phyloP scores from a whole-genome alignment of 352 stramenopile species.

The Plasmopara halstedii region DNA sequence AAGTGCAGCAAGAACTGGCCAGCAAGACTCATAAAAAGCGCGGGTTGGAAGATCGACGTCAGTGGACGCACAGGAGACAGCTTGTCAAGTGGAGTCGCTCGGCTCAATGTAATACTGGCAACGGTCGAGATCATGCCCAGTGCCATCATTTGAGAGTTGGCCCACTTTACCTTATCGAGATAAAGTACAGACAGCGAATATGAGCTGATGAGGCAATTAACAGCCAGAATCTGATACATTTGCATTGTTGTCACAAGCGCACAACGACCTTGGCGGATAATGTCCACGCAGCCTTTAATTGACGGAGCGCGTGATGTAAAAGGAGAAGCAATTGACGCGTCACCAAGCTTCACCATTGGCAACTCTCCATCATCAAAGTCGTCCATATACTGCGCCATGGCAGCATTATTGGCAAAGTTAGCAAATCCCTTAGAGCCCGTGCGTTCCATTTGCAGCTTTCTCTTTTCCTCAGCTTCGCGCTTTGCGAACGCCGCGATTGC shows the following conservation, averaged over 20 bases:
- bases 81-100: slow-evolving; percentile 90
- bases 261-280: slow-evolving; percentile 97
- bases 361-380: slow-evolving; percentile 89
- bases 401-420: slow-evolving; percentile 79
- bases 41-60: slow-evolving; percentile 92
- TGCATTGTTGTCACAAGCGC: slow-evolving; percentile 99
- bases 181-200: slow-evolving; percentile 98
- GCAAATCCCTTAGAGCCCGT: slow-evolving; percentile 77
- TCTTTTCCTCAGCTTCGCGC: slow-evolving; percentile 63
- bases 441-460: slow-evolving; percentile 56
- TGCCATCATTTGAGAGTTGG: slow-evolving; percentile 94
- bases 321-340: slow-evolving; percentile 98
- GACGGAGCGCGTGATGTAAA: slow-evolving; percentile 96
- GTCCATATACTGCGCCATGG: slow-evolving; percentile 88
- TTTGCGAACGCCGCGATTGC: slow-evolving; percentile 82
- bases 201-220: slow-evolving; percentile 98
- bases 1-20: slow-evolving; percentile 96
- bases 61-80: slow-evolving; percentile 91
- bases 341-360: slow-evolving; percentile 97
- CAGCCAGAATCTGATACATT: slow-evolving; percentile 98
- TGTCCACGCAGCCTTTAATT: slow-evolving; percentile 90
- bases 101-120: slow-evolving; percentile 78
- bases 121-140: slow-evolving; percentile 84
- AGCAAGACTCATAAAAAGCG: slow-evolving; percentile 92
- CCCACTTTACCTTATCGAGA: slow-evolving; percentile 98